Evolutionary conservation across 2,329 filamentous ascomycete species (phyloP).

Genomic region (Penicillium decumbens): DNA sequence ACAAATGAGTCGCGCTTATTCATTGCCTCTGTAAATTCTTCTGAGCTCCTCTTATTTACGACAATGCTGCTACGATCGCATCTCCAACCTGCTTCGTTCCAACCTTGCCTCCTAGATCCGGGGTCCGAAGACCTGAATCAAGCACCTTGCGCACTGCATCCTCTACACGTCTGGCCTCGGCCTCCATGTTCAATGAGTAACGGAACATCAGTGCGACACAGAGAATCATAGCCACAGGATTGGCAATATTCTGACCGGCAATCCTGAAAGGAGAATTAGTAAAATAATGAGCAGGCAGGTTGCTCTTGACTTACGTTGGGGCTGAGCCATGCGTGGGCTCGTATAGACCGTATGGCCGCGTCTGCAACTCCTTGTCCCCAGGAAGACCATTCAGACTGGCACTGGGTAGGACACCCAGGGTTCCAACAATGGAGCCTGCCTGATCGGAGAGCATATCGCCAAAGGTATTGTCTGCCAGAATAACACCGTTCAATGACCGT

Average conservation of each 20-base stretch:
- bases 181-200: conserved; percentile 74
- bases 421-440: conserved; percentile 83
- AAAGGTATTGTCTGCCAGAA: conserved; percentile 85
- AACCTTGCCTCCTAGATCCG: conserved; percentile 71
- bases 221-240: conserved; percentile 82
- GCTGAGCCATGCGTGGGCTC: conserved; percentile 76
- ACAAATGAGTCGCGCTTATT: neutral
- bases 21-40: neutral
- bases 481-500: conserved; percentile 72
- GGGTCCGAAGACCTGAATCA: conserved; percentile 69
- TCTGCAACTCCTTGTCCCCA: conserved; percentile 58
- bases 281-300: no score
- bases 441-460: conserved; percentile 92
- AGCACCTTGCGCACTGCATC: conserved; percentile 70
- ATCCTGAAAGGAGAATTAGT: conserved; percentile 57
- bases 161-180: conserved; percentile 72
- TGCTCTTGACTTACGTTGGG: conserved; percentile 28
- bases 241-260: conserved; percentile 78
- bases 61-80: conserved; percentile 65
- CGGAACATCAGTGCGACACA: conserved; percentile 90
- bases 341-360: conserved; percentile 79
- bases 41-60: conserved; percentile 23
- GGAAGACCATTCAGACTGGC: conserved; percentile 79
- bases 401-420: conserved; percentile 76
- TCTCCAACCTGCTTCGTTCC: conserved; percentile 71